These are phyloP conservation scores for Geotrichum cucujoidarum DNA, from an alignment of 1,139 yeast species.

Conservation along the genomic window DNA sequence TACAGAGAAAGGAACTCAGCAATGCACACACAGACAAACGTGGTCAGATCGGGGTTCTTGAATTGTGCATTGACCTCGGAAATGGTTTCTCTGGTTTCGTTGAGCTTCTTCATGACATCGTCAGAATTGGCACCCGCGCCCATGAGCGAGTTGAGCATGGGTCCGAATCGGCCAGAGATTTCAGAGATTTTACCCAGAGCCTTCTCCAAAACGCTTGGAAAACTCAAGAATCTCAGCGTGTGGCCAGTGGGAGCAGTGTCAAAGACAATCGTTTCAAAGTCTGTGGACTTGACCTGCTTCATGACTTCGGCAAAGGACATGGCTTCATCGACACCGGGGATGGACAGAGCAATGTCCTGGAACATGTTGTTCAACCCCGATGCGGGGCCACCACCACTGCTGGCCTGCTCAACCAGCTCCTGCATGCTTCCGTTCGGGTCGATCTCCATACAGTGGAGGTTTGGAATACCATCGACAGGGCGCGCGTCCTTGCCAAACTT, in stretches of 20 bases:
- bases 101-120: constrained; percentile 76
- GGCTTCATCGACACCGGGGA: constrained; percentile 98
- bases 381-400: constrained; percentile 21
- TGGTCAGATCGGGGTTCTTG: constrained; percentile 91
- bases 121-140: constrained; percentile 57
- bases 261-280: constrained; percentile 83
- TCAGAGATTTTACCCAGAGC: constrained; percentile 82
- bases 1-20: constrained; percentile 92
- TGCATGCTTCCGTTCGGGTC: constrained; percentile 94
- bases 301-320: constrained; percentile 95
- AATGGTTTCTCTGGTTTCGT: constrained; percentile 77
- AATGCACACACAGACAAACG: constrained; percentile 95
- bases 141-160: constrained; percentile 74
- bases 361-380: constrained; percentile 46
- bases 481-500: constrained; percentile 96
- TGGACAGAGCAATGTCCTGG: constrained; percentile 89
- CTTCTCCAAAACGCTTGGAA: constrained; percentile 87
- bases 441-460: constrained; percentile 95
- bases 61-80: constrained; percentile 89
- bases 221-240: constrained; percentile 86
- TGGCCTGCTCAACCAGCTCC: constrained; percentile 64
- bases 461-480: constrained; percentile 79
- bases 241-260: constrained; percentile 99
- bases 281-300: constrained; percentile 87
- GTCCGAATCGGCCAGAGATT: constrained; percentile 82